These are phyloP conservation scores for Eucalyptus globulus DNA, from an alignment of 345 rosid species.

Conservation along the genomic window DNA sequence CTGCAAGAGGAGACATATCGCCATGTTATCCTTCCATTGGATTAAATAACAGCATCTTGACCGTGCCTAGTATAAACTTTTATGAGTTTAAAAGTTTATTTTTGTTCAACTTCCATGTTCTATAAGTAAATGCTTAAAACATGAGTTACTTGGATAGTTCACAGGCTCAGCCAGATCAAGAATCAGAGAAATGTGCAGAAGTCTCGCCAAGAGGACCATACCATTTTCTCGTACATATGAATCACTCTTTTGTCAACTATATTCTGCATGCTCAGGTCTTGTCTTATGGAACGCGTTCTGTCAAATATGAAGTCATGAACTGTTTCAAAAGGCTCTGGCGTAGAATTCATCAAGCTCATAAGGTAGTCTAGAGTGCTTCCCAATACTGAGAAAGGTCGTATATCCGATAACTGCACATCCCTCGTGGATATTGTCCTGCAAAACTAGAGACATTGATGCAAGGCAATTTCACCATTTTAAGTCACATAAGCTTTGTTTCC, in stretches of 20 bases:
- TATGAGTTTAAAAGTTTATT: neutral
- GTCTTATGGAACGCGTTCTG: conserved; percentile 89
- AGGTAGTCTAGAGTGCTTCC: conserved; percentile 69
- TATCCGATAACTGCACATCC: conserved; percentile 39
- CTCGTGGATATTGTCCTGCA: conserved; percentile 79
- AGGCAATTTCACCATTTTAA: neutral
- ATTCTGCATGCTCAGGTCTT: conserved; percentile 88
- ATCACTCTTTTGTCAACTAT: conserved; percentile 47
- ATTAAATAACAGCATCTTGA: neutral
- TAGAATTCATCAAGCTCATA: conserved; percentile 43
- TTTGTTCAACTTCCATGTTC: neutral
- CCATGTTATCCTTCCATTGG: neutral
- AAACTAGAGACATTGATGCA: conserved; percentile 34
- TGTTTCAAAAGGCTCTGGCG: conserved; percentile 58
- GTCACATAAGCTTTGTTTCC: neutral
- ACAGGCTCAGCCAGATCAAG: neutral
- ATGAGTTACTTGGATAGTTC: neutral
- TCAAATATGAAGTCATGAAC: conserved; percentile 92
- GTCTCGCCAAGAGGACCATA: conserved; percentile 17
- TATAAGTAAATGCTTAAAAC: neutral
- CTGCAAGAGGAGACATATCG: neutral
- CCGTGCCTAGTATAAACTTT: neutral
- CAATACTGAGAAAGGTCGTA: conserved; percentile 68
- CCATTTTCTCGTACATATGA: conserved; percentile 76
- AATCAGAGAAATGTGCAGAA: neutral